phyloP scores from a whole-genome alignment of 2,329 filamentous ascomycete species.

The Talaromyces sp. region DNA sequence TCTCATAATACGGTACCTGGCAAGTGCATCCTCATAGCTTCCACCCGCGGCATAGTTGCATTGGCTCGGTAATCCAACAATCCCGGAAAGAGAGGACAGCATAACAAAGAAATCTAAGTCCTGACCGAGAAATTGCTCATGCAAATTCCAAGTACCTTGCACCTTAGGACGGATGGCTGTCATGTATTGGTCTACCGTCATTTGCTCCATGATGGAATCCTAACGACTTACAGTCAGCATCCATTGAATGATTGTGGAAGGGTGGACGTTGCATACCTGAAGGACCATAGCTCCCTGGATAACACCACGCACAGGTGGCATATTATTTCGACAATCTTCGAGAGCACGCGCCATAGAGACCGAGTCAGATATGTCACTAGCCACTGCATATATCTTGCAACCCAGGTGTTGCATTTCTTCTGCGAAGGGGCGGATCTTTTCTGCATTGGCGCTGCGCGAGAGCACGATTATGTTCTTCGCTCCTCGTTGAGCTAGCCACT shows the following conservation, averaged over 20 bases:
- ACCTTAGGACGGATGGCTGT: background rate
- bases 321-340: background rate
- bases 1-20: slow-evolving; percentile 23
- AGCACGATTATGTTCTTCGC: background rate
- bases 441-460: background rate
- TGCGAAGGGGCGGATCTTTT: background rate
- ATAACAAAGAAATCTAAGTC: background rate
- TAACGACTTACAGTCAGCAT: background rate
- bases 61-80: slow-evolving; percentile 10
- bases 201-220: background rate
- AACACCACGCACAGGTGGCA: background rate
- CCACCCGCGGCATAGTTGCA: slow-evolving; percentile 15
- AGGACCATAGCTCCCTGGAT: slow-evolving; percentile 17
- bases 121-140: background rate
- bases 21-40: slow-evolving; percentile 19
- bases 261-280: background rate
- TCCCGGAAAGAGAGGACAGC: slow-evolving; percentile 4
- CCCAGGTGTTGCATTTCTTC: background rate
- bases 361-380: background rate
- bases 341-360: background rate
- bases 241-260: background rate
- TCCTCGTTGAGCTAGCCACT: background rate
- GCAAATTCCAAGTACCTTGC: background rate
- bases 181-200: background rate
- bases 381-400: background rate